These are phyloP conservation scores for Boletus fagicola DNA, from an alignment of 768 basidiomycete genomes.

Conservation along the genomic window DNA sequence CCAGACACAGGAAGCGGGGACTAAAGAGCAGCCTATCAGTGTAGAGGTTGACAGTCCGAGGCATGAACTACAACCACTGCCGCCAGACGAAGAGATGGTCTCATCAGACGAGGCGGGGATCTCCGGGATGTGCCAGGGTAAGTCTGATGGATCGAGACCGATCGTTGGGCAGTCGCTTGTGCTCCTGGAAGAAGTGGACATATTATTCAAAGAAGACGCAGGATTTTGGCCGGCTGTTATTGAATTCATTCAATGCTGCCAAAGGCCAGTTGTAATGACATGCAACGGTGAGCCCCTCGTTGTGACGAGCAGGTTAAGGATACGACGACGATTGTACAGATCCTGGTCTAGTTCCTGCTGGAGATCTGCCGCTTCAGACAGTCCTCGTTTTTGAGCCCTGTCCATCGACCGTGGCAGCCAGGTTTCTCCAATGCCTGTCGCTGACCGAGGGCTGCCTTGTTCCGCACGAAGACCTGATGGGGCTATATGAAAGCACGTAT, in stretches of 20 bases:
- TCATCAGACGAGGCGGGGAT: constrained; percentile 1
- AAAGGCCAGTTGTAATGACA: constrained; percentile 88
- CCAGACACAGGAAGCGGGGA: constrained; percentile 13
- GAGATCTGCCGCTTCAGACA: constrained; percentile 74
- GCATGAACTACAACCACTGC: background rate
- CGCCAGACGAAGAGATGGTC: constrained; percentile 4
- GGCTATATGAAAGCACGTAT: constrained; percentile 43
- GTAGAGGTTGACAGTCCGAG: constrained; percentile 15
- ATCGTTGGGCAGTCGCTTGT: constrained; percentile 79
- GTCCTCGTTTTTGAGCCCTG: constrained; percentile 66
- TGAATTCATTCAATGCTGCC: constrained; percentile 77
- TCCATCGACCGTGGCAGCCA: constrained; percentile 49
- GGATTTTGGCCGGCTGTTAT: constrained; percentile 86
- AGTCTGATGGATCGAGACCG: constrained; percentile 19
- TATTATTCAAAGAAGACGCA: constrained; percentile 82
- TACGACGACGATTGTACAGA: constrained; percentile 44
- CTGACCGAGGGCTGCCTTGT: constrained; percentile 52
- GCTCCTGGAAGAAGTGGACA: constrained; percentile 92
- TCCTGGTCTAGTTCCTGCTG: constrained; percentile 63
- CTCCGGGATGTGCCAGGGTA: background rate
- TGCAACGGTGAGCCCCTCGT: constrained; percentile 72
- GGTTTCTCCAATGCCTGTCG: constrained; percentile 69
- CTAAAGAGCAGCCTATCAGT: constrained; percentile 20
- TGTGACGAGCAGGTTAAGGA: constrained; percentile 10
- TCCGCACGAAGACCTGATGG: constrained; percentile 40